These are phyloP conservation scores for Pseudevernia furfuracea DNA, from an alignment of 495 filamentous ascomycete species.

Conservation along the genomic window DNA sequence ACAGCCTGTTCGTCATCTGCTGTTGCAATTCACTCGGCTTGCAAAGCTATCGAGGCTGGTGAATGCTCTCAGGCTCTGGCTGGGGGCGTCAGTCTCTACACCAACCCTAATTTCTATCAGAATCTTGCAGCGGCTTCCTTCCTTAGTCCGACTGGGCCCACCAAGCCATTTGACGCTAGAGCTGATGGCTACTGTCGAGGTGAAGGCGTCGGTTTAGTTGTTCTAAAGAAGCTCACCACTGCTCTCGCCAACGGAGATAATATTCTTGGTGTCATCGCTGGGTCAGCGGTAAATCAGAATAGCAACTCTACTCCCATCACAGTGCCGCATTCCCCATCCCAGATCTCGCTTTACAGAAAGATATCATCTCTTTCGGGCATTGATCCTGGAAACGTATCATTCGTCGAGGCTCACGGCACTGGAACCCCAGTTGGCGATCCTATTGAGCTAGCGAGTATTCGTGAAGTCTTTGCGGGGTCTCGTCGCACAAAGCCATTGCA, in stretches of 20 bases:
- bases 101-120: slow-evolving; percentile 31
- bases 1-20: slow-evolving; percentile 43
- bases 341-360: slow-evolving; percentile 26
- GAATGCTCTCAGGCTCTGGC: slow-evolving; percentile 37
- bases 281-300: slow-evolving; percentile 58
- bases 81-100: slow-evolving; percentile 40
- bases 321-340: slow-evolving; percentile 38
- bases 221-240: slow-evolving; percentile 57
- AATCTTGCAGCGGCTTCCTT: slow-evolving; percentile 37
- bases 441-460: slow-evolving; percentile 32
- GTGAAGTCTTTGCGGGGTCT: slow-evolving; percentile 30
- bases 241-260: slow-evolving; percentile 55
- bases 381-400: slow-evolving; percentile 19
- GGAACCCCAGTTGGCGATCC: slow-evolving; percentile 32
- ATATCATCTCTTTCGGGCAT: slow-evolving; percentile 17
- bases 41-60: slow-evolving; percentile 31
- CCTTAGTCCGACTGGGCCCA: slow-evolving; percentile 39
- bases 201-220: slow-evolving; percentile 56
- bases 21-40: slow-evolving; percentile 38
- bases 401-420: slow-evolving; percentile 40
- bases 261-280: slow-evolving; percentile 55
- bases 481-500: slow-evolving; percentile 22
- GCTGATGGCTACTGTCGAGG: slow-evolving; percentile 71
- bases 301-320: slow-evolving; percentile 62
- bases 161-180: slow-evolving; percentile 63